phyloP scores from a whole-genome alignment of 2,329 filamentous ascomycete species.

The Aureobasidium sp. region DNA sequence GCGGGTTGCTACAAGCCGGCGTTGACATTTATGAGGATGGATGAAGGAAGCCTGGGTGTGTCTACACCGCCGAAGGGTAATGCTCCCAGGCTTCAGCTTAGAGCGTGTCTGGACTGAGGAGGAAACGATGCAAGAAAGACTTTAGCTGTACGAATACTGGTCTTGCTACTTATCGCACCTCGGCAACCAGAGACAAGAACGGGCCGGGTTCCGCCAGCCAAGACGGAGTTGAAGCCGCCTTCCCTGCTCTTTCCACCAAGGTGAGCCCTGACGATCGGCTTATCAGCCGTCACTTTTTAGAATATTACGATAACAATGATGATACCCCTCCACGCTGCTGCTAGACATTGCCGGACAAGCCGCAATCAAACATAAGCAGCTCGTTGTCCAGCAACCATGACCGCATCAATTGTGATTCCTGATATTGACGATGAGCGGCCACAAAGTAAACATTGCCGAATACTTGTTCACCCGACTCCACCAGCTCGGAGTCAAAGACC shows the following conservation, averaged over 20 bases:
- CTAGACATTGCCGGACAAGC: not conserved
- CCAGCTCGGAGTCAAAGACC: slow-evolving; percentile 35
- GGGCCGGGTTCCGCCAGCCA: slow-evolving; percentile 5
- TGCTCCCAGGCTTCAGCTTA: no score
- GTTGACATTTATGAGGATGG: no score
- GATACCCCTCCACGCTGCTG: not conserved
- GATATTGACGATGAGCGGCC: not conserved
- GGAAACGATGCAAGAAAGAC: no score
- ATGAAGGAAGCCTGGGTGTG: no score
- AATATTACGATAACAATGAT: not conserved
- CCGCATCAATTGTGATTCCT: not conserved
- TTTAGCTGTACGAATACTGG: no score
- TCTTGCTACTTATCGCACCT: no score
- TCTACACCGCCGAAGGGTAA: no score
- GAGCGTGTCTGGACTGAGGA: no score
- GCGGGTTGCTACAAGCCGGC: no score
- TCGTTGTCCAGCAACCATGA: not conserved
- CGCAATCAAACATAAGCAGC: not conserved
- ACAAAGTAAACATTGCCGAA: slow-evolving; percentile 13
- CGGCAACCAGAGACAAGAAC: not conserved
- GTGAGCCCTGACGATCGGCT: not conserved
- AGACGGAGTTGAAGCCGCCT: not conserved
- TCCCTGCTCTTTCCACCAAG: not conserved
- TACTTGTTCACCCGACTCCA: slow-evolving; percentile 34
- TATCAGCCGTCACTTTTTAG: not conserved